Evolutionary conservation across 192 early-diverging fungal species (phyloP), one percentile per base, ranked within the genome.

Genomic region (Coemansia pectinata): DNA sequence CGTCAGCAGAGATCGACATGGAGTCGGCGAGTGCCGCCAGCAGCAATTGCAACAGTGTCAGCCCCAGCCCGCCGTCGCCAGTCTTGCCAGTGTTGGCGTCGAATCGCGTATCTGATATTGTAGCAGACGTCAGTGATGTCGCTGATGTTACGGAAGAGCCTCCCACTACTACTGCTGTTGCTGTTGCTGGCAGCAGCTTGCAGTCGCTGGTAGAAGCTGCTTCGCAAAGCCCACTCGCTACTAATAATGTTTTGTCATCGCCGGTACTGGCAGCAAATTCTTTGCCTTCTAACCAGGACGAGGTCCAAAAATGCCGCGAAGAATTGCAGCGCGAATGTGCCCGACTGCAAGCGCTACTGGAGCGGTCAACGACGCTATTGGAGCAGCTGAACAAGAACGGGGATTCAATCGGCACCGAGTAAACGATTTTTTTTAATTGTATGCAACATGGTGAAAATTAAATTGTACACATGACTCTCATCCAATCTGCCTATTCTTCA

Each of bases 301-400:
- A 81, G 34, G 73, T 80, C 4, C 55, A 74, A 14, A 58, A 52
- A 45, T 70, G 70, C 14, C 79, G 79, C 55, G 74, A 70, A 42
- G 79, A 76, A 55, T 60, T 81, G 19, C 78, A 81, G 70, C 73
- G 78, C 3, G 78, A 81, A 34, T 81, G 78, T 36, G 57, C 67
- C 23, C 48, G 78, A 0, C 70, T 81, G 57, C 69, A 81, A 52
- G 67, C 66, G 33, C 59, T 81, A 6, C 50, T 81, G 38, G 73
- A 81, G 41, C 58, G 63, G 41, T 81, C 78, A 15, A 81, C 78
- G 23, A 63, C 73, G 41, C 63, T 81, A 23, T 52, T 81, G 14
- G 73, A 72, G 36, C 72, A 73, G 6, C 41, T 81, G 41, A 69
- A 81, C 61, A 71, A 72, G 11, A 34, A 25, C 50, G 50, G 50